A percentile compares a stretch with the other conserved stretches of the same genome.
phyloP scores from a whole-genome alignment of 2,329 filamentous ascomycete species.

The Penicillium rolfsii region DNA sequence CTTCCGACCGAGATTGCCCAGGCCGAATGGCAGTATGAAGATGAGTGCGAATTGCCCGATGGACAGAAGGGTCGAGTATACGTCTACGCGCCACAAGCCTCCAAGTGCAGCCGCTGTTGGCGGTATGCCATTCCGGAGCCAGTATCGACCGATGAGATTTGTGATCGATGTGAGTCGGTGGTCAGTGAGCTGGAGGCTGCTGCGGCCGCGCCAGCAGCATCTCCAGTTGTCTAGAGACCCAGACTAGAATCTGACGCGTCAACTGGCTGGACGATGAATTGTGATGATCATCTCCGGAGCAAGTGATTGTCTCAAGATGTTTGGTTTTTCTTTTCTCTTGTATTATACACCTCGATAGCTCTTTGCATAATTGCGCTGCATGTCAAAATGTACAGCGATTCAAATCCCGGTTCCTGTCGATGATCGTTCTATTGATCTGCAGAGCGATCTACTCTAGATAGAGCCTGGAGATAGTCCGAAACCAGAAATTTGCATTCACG shows the following conservation, averaged over 20 bases:
- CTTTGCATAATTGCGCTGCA: not conserved
- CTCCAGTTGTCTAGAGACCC: slow-evolving; percentile 4
- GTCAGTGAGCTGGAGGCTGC: slow-evolving; percentile 49
- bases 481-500: too few species aligned
- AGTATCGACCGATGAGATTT: slow-evolving; percentile 64
- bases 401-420: not conserved
- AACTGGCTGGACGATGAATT: not conserved
- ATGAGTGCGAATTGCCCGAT: slow-evolving; percentile 44
- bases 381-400: not conserved
- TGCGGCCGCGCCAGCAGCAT: slow-evolving; percentile 15
- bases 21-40: slow-evolving; percentile 49
- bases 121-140: slow-evolving; percentile 67
- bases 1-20: slow-evolving; percentile 32
- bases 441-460: not conserved
- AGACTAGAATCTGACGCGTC: not conserved
- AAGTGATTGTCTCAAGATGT: not conserved
- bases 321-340: not conserved
- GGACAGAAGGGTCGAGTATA: slow-evolving; percentile 41
- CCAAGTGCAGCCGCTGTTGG: slow-evolving; percentile 91
- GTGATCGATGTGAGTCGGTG: slow-evolving; percentile 71
- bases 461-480: too few species aligned
- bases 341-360: not conserved
- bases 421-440: not conserved
- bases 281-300: not conserved
- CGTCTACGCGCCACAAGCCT: slow-evolving; percentile 53